Percentiles rank a stretch among this genome's conserved stretches.
Conservation (phyloP, 2,329 filamentous ascomycete species). For the Colletotrichum theobromicola region DNA sequence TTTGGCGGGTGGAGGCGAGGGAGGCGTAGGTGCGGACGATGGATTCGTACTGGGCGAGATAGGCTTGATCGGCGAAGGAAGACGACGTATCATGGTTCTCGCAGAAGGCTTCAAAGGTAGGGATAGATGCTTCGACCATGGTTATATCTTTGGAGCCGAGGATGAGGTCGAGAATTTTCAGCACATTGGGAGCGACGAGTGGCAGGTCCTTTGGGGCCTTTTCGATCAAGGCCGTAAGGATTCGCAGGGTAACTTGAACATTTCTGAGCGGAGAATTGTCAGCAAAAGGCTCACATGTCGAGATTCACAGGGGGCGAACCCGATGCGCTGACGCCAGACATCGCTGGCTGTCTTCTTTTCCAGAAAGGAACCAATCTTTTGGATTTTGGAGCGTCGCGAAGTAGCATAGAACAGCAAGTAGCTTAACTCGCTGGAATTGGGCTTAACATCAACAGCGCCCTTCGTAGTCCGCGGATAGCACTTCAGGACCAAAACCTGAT, state of each 20-base stretch:
- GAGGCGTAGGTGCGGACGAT: slow-evolving; percentile 81
- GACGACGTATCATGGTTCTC: slow-evolving; percentile 85
- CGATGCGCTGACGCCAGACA: slow-evolving; percentile 86
- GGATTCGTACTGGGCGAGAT: slow-evolving; percentile 81
- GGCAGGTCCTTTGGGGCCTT: slow-evolving; percentile 90
- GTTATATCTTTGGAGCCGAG: slow-evolving; percentile 86
- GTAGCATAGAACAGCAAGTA: slow-evolving; percentile 97
- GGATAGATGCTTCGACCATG: slow-evolving; percentile 89
- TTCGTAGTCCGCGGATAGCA: slow-evolving; percentile 95
- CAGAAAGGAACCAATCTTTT: slow-evolving; percentile 93
- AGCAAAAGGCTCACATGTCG: background rate
- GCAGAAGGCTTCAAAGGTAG: slow-evolving; percentile 88
- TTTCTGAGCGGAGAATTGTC: slow-evolving; percentile 59
- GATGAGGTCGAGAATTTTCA: slow-evolving; percentile 84
- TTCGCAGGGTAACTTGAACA: slow-evolving; percentile 93
- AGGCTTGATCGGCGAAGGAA: slow-evolving; percentile 84
- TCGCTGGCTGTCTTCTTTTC: slow-evolving; percentile 93
- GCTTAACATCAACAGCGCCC: slow-evolving; percentile 89
- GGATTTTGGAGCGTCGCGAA: slow-evolving; percentile 91
- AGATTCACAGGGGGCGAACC: slow-evolving; percentile 56
- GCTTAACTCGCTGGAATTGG: slow-evolving; percentile 95
- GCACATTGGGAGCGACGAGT: slow-evolving; percentile 83
- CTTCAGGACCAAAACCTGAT: slow-evolving; percentile 94
- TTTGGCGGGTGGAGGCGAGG: slow-evolving; percentile 72
- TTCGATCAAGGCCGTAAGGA: slow-evolving; percentile 89